Evolutionary conservation across 225 moss, liverwort and hornwort genomes (phyloP).

Genomic region (Asterella californica): DNA sequence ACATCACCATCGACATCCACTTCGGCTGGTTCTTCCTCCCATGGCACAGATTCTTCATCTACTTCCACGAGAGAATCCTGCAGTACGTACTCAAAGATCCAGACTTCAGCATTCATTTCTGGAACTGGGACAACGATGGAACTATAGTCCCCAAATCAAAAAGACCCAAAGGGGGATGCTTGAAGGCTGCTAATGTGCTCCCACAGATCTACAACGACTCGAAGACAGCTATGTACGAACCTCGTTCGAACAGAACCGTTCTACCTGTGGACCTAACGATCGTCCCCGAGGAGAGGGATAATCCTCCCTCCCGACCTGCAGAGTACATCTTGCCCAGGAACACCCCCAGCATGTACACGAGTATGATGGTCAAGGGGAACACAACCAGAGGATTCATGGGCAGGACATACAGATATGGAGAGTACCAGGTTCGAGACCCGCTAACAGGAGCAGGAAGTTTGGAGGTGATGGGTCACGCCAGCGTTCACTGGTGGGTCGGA

Average conservation of each 20-base stretch:
- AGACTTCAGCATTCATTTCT: slow-evolving; percentile 51
- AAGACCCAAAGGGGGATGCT: not conserved
- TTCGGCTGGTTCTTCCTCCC: slow-evolving; percentile 61
- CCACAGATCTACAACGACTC: slow-evolving; percentile 1
- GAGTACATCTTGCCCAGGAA: not conserved
- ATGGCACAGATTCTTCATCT: slow-evolving; percentile 60
- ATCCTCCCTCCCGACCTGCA: not conserved
- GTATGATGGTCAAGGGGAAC: not conserved
- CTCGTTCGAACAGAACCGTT: not conserved
- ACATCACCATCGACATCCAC: slow-evolving; percentile 51
- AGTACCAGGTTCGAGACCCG: not conserved
- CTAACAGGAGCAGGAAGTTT: slow-evolving; percentile 20
- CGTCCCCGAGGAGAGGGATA: not conserved
- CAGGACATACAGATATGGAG: not conserved
- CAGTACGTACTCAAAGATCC: slow-evolving; percentile 46
- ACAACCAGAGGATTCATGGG: not conserved
- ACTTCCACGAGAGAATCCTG: slow-evolving; percentile 67
- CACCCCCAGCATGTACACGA: not conserved
- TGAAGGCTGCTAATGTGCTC: not conserved
- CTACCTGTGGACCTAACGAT: slow-evolving; percentile 1
- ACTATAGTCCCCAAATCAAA: not conserved
- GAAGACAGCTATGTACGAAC: not conserved
- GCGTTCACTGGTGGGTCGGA: slow-evolving; percentile 48
- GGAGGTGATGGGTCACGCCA: slow-evolving; percentile 51
- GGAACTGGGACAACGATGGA: slow-evolving; percentile 61